Conservation (phyloP, 1,139 yeast species). For the Yamadazyma triangularis region DNA sequence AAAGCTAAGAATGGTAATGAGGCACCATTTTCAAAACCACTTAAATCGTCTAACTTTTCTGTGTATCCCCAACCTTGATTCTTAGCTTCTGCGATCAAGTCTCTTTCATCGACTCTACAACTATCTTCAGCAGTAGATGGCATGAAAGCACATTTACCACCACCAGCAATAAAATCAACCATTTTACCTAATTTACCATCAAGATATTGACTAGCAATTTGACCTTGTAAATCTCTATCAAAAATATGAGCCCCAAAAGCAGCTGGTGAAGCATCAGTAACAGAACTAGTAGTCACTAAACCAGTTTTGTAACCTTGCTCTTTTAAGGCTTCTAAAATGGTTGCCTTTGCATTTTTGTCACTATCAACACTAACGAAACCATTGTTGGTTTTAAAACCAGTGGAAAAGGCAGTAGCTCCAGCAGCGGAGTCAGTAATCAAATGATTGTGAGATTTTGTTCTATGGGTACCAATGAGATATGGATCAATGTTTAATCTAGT, state of each 20-base stretch:
- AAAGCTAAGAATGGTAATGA: conserved; percentile 68
- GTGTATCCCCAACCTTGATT: conserved; percentile 64
- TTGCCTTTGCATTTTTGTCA: conserved; percentile 65
- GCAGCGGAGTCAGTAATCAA: conserved; percentile 89
- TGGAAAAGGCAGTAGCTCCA: conserved; percentile 87
- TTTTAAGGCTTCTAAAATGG: conserved; percentile 79
- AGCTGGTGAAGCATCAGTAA: conserved; percentile 65
- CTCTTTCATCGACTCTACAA: conserved; percentile 62
- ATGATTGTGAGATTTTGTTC: conserved; percentile 71
- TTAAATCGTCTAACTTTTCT: conserved; percentile 40
- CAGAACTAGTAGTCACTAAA: conserved; percentile 78
- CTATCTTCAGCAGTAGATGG: conserved; percentile 46
- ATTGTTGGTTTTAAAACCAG: conserved; percentile 74
- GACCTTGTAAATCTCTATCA: conserved; percentile 61
- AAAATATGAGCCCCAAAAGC: conserved; percentile 71
- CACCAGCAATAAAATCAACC: conserved; percentile 83
- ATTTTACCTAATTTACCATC: conserved; percentile 63
- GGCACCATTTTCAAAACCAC: conserved; percentile 36
- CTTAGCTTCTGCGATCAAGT: conserved; percentile 59
- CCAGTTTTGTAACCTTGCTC: conserved; percentile 75
- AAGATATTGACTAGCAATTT: conserved; percentile 74
- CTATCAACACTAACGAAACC: conserved; percentile 80
- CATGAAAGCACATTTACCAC: conserved; percentile 78
- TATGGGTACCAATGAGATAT: conserved; percentile 67
- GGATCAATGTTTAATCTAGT: conserved; percentile 57